These are phyloP conservation scores for Tetrastigma voinierianum DNA, from an alignment of 164 flowering plant species.

Conservation along the genomic window DNA sequence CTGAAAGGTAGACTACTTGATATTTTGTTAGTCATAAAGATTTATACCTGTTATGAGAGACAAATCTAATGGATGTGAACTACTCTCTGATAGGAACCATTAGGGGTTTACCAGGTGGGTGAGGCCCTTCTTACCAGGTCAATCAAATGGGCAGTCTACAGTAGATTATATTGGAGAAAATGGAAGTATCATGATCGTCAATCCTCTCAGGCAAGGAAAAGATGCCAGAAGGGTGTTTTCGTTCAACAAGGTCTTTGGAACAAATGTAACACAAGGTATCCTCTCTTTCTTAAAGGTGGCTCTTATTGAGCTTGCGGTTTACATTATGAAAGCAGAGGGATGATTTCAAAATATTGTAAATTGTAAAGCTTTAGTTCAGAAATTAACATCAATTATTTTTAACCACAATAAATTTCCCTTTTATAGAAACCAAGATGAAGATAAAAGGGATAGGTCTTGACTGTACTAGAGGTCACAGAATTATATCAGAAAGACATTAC, in stretches of 20 bases:
- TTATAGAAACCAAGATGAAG: too few relatives aligned
- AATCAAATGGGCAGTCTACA: conserved; percentile 45
- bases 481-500: background rate
- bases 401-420: too few relatives aligned
- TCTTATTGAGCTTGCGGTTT: background rate
- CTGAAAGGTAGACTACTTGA: conserved; percentile 57
- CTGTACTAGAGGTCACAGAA: too few relatives aligned
- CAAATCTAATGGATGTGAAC: background rate
- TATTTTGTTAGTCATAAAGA: background rate
- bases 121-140: conserved; percentile 69
- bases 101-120: conserved; percentile 89
- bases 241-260: conserved; percentile 77
- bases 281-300: conserved; percentile 7
- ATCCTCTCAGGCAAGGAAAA: conserved; percentile 75
- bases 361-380: background rate
- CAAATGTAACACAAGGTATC: conserved; percentile 65
- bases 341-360: background rate
- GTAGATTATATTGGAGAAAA: conserved; percentile 88
- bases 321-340: background rate
- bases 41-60: background rate
- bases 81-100: conserved; percentile 58
- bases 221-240: conserved; percentile 67
- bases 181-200: conserved; percentile 75
- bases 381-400: background rate
- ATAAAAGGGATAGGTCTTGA: too few relatives aligned